These are phyloP conservation scores for Aspergillus sojae DNA, from an alignment of 2,329 filamentous ascomycete species.

Conservation along the genomic window DNA sequence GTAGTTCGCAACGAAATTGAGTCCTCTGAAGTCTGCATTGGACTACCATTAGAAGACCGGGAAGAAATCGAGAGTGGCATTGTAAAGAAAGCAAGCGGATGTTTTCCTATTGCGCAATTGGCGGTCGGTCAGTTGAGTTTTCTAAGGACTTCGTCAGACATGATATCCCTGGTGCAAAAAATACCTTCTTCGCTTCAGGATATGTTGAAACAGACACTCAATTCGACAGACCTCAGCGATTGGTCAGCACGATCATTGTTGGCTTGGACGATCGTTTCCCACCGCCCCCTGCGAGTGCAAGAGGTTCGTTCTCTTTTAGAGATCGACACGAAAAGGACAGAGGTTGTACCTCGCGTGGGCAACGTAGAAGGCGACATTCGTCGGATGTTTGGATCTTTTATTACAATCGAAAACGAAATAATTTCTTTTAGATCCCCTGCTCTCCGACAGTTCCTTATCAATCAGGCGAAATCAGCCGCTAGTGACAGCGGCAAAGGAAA, in stretches of 20 bases:
- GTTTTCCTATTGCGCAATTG: neutral
- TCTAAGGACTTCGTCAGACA: neutral
- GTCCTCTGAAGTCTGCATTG: neutral
- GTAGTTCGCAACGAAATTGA: neutral
- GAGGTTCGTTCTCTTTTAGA: constrained; percentile 3
- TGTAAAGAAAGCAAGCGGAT: neutral
- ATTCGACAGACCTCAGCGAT: neutral
- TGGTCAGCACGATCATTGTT: neutral
- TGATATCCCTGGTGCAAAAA: neutral
- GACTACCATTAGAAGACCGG: neutral
- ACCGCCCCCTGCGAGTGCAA: neutral
- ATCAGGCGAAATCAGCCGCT: neutral
- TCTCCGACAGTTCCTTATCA: neutral
- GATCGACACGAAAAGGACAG: constrained; percentile 1
- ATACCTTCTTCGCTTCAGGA: neutral
- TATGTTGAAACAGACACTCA: neutral
- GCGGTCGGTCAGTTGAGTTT: neutral
- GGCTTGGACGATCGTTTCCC: neutral
- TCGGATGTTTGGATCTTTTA: neutral
- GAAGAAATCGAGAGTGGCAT: neutral
- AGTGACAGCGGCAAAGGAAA: neutral
- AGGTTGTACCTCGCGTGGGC: constrained; percentile 3
- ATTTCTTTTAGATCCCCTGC: neutral
- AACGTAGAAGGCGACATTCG: neutral
- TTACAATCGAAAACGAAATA: neutral